Conservation (phyloP, 805 yeast genomes). For the Lachancea sp. region DNA sequence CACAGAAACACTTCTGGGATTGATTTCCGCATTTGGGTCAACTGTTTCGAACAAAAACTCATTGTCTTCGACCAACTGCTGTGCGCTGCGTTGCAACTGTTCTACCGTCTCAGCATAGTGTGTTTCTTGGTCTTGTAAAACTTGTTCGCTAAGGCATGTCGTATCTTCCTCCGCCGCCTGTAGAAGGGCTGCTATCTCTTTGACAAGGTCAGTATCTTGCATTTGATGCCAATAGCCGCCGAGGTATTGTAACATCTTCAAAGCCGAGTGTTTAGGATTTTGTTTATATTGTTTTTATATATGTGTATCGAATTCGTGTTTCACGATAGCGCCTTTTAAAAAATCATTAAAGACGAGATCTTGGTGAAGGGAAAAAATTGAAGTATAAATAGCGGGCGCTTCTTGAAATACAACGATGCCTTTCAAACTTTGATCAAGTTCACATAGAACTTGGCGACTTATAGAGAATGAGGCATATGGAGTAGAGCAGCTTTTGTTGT, state of each 20-base stretch:
- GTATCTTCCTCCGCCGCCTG: constrained; percentile 13
- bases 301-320: too few relatives aligned
- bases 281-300: too few relatives aligned
- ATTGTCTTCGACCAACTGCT: constrained; percentile 19
- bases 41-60: constrained; percentile 12
- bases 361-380: too few relatives aligned
- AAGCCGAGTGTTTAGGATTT: too few relatives aligned
- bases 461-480: too few relatives aligned
- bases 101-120: constrained; percentile 14
- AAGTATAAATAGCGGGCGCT: too few relatives aligned
- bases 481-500: background rate
- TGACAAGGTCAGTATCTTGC: background rate
- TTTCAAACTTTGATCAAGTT: too few relatives aligned
- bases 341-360: too few relatives aligned
- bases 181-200: constrained; percentile 5
- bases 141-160: constrained; percentile 15
- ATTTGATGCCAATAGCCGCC: background rate
- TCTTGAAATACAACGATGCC: too few relatives aligned
- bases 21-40: constrained; percentile 7
- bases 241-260: background rate
- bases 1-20: constrained; percentile 13
- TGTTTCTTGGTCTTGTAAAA: constrained; percentile 19
- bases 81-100: constrained; percentile 21
- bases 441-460: too few relatives aligned
- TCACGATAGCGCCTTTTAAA: too few relatives aligned